Evolutionary conservation across 805 yeast species (phyloP).

Genomic region (Priceomyces carsonii): DNA sequence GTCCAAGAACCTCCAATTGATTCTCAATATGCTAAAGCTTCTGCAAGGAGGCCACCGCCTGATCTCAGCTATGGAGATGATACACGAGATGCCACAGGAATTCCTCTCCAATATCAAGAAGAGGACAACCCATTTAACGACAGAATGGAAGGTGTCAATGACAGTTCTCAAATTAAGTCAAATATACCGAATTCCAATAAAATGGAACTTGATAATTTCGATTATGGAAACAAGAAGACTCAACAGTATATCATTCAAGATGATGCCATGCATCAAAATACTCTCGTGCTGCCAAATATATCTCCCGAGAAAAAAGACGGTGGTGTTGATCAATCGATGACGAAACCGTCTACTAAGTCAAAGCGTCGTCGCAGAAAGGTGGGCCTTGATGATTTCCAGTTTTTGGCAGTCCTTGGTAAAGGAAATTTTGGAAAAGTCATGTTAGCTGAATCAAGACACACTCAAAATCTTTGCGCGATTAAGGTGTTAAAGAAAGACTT

Average conservation of each 20-base stretch:
- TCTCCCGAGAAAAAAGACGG: background rate
- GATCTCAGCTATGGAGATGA: conserved; percentile 3
- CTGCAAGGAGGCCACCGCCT: conserved; percentile 23
- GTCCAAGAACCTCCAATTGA: conserved; percentile 27
- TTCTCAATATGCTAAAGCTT: conserved; percentile 20
- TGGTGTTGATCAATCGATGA: conserved; percentile 9
- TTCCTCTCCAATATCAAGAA: no score
- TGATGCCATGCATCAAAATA: background rate
- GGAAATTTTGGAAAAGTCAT: conserved; percentile 99
- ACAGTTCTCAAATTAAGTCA: no score
- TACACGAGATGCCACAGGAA: background rate
- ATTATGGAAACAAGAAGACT: conserved; percentile 24
- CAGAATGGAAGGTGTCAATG: no score
- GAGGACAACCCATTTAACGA: no score
- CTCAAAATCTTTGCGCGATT: conserved; percentile 84
- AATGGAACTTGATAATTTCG: conserved; percentile 24
- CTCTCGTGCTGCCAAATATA: conserved; percentile 1
- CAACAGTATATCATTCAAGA: conserved; percentile 17
- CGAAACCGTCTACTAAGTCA: conserved; percentile 26
- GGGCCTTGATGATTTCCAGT: conserved; percentile 93
- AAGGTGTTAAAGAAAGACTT: conserved; percentile 96
- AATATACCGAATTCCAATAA: no score
- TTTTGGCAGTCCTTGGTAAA: conserved; percentile 92
- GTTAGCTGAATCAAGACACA: conserved; percentile 90
- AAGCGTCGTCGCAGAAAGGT: conserved; percentile 62